Evolutionary conservation across 2,329 filamentous ascomycete species (phyloP), one percentile per base, ranked within the genome.

Genomic region (Diaporthe velutina): DNA sequence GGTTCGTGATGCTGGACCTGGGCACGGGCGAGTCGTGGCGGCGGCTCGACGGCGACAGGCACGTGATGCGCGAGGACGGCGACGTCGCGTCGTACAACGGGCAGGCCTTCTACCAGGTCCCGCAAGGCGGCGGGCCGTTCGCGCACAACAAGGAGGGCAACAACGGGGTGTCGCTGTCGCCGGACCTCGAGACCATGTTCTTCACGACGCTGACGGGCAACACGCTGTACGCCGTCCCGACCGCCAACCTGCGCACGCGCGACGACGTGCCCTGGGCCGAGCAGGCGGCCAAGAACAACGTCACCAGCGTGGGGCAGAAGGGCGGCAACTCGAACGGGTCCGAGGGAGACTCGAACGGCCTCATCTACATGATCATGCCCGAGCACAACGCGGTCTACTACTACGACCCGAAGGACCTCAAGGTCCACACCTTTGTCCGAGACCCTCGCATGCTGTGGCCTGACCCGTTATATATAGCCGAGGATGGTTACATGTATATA

Each of bases 281-380:
- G 58, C 71, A 73, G 55, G 71, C 71, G 4, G 71, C 71, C 25
- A 67, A 67, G 58, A 66, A 85, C 70, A 87, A 87, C 70, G 86
- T 89, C 13, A 83, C 82, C 6, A 83, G 80, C 38, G 84, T 87
- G 17, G 87, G 86, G 17, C 82, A 86, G 73, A 81, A 85, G 2
- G 86, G 86, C 6, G 85, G 85, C 0, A 83, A 86, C 42, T 85
- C 83, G 8, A 87, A 87, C 73, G 85, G 85, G 2, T 88, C 86
- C 76, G 81, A 85, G 22, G 83, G 83, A 15, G 85, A 88, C 72
- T 82, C 78, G 35, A 82, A 85, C 25, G 85, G 86, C 0, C 80
- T 84, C 12, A 81, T 87, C 17, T 87, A 87, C 74, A 85, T 86
- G 81, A 80, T 85, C 35, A 87, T 87, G 83, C 85, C 85, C 1